These are phyloP conservation scores for Lactifluus pinguis DNA, from an alignment of 768 basidiomycete genomes.

Conservation along the genomic window DNA sequence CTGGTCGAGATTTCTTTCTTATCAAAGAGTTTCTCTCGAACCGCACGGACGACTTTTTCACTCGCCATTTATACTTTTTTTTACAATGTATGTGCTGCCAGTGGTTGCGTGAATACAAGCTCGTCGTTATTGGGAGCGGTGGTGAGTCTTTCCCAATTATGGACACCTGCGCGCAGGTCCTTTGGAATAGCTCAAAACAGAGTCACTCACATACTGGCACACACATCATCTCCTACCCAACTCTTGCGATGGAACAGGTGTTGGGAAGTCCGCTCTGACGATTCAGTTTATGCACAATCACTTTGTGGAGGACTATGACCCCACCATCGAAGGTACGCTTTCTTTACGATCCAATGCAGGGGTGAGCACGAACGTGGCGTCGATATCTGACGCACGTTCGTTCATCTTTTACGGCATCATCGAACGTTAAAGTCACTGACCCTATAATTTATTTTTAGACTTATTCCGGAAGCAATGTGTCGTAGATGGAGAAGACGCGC, in stretches of 20 bases:
- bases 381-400: not conserved
- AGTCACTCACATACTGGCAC: too few species aligned
- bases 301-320: slow-evolving; percentile 89
- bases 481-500: slow-evolving; percentile 93
- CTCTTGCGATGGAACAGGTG: slow-evolving; percentile 30
- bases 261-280: slow-evolving; percentile 87
- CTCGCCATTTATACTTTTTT: too few species aligned
- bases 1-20: slow-evolving; percentile 45
- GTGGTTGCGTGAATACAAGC: slow-evolving; percentile 94
- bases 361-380: slow-evolving; percentile 1
- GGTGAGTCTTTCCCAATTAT: slow-evolving; percentile 38
- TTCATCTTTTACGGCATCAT: slow-evolving; percentile 12
- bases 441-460: slow-evolving; percentile 39
- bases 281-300: slow-evolving; percentile 97
- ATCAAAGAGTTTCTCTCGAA: not conserved
- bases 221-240: too few species aligned
- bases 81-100: slow-evolving; percentile 26
- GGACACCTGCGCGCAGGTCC: not conserved
- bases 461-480: slow-evolving; percentile 96
- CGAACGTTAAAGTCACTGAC: not conserved
- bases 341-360: too few species aligned
- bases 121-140: slow-evolving; percentile 97
- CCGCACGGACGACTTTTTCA: not conserved
- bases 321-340: slow-evolving; percentile 78
- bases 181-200: too few species aligned